Conservation (phyloP, 208 protist species). For the Trichomonas vaginalis region DNA sequence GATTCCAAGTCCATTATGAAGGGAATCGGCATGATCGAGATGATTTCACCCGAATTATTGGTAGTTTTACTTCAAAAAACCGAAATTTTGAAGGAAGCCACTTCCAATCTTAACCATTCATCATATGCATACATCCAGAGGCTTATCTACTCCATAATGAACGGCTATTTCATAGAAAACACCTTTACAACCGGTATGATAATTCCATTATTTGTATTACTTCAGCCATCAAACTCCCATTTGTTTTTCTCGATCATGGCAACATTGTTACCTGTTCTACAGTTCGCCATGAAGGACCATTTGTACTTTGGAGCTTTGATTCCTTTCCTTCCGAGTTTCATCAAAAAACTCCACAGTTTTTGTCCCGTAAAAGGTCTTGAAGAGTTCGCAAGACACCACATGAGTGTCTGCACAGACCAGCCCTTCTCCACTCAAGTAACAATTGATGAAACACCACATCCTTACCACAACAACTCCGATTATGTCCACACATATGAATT, state of each 20-base stretch:
- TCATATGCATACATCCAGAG: neutral
- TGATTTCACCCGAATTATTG: neutral
- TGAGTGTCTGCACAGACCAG: neutral
- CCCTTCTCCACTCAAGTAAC: neutral
- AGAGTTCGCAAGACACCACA: neutral
- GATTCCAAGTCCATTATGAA: neutral
- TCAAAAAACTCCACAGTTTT: neutral
- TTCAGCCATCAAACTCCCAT: neutral
- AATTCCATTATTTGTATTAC: neutral
- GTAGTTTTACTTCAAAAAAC: neutral
- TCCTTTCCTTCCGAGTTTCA: neutral
- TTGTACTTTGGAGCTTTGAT: neutral
- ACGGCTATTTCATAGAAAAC: neutral
- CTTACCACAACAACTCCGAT: neutral
- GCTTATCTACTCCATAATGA: neutral
- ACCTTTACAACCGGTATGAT: neutral
- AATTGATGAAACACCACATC: slow-evolving; percentile 12
- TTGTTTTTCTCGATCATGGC: neutral
- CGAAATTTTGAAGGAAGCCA: neutral
- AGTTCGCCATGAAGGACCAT: neutral
- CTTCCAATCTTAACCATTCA: neutral
- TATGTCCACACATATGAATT: neutral
- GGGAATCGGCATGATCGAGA: neutral
- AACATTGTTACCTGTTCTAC: neutral
- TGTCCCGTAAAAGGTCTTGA: neutral